phyloP scores from a whole-genome alignment of 2,329 filamentous ascomycete genomes.

The Talaromyces marneffei region DNA sequence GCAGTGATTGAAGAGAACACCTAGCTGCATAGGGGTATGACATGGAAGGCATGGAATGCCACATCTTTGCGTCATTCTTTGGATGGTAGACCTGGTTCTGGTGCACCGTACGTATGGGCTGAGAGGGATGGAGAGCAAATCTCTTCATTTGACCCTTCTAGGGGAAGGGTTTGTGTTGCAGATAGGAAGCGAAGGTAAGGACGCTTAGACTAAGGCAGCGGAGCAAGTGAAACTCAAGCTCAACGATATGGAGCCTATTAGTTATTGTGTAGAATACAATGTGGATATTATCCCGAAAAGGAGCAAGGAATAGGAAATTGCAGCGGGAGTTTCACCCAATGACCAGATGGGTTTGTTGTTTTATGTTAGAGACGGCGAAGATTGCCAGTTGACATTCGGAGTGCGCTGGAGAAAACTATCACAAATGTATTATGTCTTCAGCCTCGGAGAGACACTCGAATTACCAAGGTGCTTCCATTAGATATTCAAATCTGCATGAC shows the following conservation, averaged over 20 bases:
- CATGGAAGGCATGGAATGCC: slow-evolving; percentile 9
- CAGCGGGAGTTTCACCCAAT: slow-evolving; percentile 9
- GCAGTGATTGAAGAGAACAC: slow-evolving; percentile 5
- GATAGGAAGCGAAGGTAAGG: background rate
- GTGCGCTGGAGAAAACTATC: background rate
- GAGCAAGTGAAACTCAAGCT: slow-evolving; percentile 1
- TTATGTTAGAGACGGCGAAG: slow-evolving; percentile 12
- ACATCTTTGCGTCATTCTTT: slow-evolving; percentile 9
- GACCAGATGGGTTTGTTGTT: slow-evolving; percentile 9
- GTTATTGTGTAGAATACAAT: background rate
- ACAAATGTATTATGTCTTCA: slow-evolving; percentile 2
- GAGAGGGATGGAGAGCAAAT: slow-evolving; percentile 7
- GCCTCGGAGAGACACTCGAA: background rate
- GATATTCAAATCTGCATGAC: background rate
- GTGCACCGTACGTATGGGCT: slow-evolving; percentile 8
- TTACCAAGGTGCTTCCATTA: too few species aligned
- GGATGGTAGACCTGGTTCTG: slow-evolving; percentile 8
- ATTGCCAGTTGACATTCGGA: background rate
- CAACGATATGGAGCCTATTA: background rate
- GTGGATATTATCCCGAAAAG: background rate
- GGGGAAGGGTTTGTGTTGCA: slow-evolving; percentile 9
- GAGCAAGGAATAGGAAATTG: slow-evolving; percentile 1
- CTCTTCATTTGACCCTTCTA: slow-evolving; percentile 7
- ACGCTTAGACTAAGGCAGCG: background rate
- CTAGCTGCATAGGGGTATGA: slow-evolving; percentile 3